Conservation (phyloP, 2,329 filamentous ascomycete genomes). For the Alternaria ventricosa region DNA sequence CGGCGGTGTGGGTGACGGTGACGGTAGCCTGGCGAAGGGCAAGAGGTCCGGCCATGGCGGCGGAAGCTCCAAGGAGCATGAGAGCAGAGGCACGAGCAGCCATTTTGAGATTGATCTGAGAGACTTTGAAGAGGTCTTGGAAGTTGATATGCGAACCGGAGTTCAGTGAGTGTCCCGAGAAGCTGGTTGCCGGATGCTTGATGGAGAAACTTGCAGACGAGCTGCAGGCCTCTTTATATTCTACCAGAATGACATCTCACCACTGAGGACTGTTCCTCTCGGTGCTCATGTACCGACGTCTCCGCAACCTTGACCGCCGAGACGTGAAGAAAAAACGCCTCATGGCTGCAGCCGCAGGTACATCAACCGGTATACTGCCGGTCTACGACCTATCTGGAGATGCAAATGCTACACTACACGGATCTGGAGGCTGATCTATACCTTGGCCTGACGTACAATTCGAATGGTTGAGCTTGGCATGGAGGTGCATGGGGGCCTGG, state of each 20-base stretch:
- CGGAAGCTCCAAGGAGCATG: conserved; percentile 36
- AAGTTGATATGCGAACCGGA: conserved; percentile 21
- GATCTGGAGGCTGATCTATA: conserved; percentile 7
- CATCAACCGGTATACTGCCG: conserved; percentile 6
- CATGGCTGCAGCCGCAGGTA: conserved; percentile 10
- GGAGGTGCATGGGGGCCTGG: conserved; percentile 11
- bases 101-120: conserved; percentile 25
- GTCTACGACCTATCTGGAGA: conserved; percentile 3
- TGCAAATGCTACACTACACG: conserved; percentile 16
- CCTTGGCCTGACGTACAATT: conserved; percentile 25
- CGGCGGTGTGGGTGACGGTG: conserved; percentile 27
- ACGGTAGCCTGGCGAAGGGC: conserved; percentile 29
- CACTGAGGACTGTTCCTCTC: conserved; percentile 6
- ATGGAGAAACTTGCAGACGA: conserved; percentile 12
- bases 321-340: conserved; percentile 20
- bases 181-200: conserved; percentile 32
- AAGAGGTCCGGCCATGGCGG: conserved; percentile 35
- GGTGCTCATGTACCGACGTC: conserved; percentile 27
- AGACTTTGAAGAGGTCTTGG: conserved; percentile 3
- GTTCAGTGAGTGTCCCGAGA: conserved; percentile 26
- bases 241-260: neutral
- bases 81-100: conserved; percentile 27
- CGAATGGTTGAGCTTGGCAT: conserved; percentile 23
- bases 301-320: conserved; percentile 16
- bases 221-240: conserved; percentile 29